A percentile compares a stretch with the other conserved stretches of the same genome.
Evolutionary conservation across 768 basidiomycete genomes (phyloP).

Genomic region (Chalciporus piperatus): DNA sequence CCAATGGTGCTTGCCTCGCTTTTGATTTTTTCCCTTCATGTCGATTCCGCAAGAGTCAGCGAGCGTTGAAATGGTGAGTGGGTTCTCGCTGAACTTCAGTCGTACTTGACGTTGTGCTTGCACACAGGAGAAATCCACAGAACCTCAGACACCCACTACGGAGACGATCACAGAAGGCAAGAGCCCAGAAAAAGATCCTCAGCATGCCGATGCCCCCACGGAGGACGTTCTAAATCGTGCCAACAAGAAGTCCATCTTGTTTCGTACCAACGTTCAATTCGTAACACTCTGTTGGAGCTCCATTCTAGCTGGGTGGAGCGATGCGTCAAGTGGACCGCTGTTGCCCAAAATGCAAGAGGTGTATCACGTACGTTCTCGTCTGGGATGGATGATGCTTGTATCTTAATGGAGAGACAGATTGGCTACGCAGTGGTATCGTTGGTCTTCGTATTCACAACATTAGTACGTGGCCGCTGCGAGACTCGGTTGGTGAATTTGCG

Average conservation of each 20-base stretch:
- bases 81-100: no score
- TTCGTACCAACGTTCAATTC: constrained; percentile 8
- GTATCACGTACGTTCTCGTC: background rate
- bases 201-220: background rate
- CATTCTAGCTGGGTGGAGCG: constrained; percentile 8
- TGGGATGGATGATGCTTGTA: no score
- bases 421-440: constrained; percentile 50
- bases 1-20: no score
- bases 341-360: constrained; percentile 9
- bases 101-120: background rate
- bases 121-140: background rate
- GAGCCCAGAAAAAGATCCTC: background rate
- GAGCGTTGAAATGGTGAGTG: background rate
- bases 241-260: background rate
- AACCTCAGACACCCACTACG: background rate
- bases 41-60: no score
- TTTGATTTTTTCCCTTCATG: no score
- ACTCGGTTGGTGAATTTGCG: no score
- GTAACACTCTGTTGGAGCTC: constrained; percentile 6
- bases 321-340: constrained; percentile 6
- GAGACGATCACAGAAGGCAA: background rate
- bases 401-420: constrained; percentile 29
- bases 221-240: background rate
- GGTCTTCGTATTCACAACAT: constrained; percentile 49
- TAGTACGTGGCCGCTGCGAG: constrained; percentile 28